Evolutionary conservation across 148 eudicot genomes (phyloP), one percentile per base, ranked within the genome.

Genomic region (Silene latifolia): DNA sequence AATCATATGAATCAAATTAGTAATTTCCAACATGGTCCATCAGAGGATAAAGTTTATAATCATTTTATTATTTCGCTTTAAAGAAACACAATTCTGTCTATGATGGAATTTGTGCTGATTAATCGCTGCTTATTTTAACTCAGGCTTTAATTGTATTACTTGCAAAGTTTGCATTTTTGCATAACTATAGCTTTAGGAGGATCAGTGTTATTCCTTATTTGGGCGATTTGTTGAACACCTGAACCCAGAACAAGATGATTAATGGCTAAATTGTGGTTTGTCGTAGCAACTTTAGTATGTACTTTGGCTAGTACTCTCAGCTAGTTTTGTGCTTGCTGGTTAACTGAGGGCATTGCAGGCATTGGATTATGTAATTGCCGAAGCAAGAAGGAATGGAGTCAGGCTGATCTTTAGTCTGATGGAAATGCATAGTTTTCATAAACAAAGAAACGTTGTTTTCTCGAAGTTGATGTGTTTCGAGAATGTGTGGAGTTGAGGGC

Each of bases 291-390:
- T 10, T 66, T 10, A 39, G 14, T 47, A 20, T 61, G 57, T 39
- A 7, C 8, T 44, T 27, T 72, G 56, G 9, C 56, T 2, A 11
- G 9, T 13, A 15, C 53, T 48, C 17, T 46, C 72, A 72, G 27
- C 7, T 11, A 66, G 15, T 64, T 8, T 65, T 18, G 29, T 3
- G 2, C 17, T 47, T 46, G 19, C n/a, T 59, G 23, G 32, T 29
- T 72, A 70, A 66, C 21, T 77, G 59, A 57, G 74, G 74, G 66
- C 51, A 69, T 78, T 83, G 77, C 83, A 95, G 99, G 93, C 90
- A 7, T 83, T 95, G 92, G 97, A 95, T 87, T 78, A 85, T 85
- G 99, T 92, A 46, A 90, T 95, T 72, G 96, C 96, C 3, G 93
- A 95, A 84, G 96, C 99, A 62, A 86, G 86, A 62, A 81, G 67